phyloP scores from a whole-genome alignment of 495 filamentous ascomycete genomes.

The Aspergillus ellipticus region DNA sequence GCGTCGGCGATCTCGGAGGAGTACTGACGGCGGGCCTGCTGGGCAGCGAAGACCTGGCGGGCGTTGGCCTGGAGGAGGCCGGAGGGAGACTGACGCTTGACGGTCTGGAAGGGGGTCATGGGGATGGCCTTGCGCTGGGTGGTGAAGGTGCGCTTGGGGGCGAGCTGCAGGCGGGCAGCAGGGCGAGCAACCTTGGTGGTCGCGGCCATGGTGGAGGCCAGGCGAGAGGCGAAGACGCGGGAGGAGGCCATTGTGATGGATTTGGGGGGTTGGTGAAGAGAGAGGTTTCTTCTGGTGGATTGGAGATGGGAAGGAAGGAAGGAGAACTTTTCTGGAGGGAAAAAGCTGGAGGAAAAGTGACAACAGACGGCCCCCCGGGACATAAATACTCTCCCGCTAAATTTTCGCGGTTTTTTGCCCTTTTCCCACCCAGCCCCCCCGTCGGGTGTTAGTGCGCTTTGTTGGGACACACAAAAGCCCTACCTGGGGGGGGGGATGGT shows the following conservation, averaged over 20 bases:
- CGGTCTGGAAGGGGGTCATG: slow-evolving; percentile 48
- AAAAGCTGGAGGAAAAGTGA: slow-evolving; percentile 43
- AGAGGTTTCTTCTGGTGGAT: slow-evolving; percentile 18
- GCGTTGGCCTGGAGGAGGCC: slow-evolving; percentile 58
- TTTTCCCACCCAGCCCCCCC: slow-evolving; percentile 29
- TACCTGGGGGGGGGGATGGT: slow-evolving; percentile 11
- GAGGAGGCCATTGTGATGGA: slow-evolving; percentile 68
- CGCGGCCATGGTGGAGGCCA: slow-evolving; percentile 73
- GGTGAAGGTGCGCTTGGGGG: slow-evolving; percentile 67
- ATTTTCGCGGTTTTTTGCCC: slow-evolving; percentile 40
- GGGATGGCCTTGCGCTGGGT: slow-evolving; percentile 37
- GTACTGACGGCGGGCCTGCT: slow-evolving; percentile 64
- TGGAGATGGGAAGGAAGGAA: slow-evolving; percentile 17
- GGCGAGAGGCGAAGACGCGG: slow-evolving; percentile 65
- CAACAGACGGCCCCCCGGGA: slow-evolving; percentile 31
- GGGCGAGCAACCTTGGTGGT: slow-evolving; percentile 68
- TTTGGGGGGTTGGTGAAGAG: slow-evolving; percentile 27
- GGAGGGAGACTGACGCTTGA: slow-evolving; percentile 64
- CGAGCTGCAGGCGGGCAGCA: slow-evolving; percentile 58
- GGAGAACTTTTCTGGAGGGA: slow-evolving; percentile 33
- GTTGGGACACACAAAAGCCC: slow-evolving; percentile 29
- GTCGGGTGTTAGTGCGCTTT: slow-evolving; percentile 34
- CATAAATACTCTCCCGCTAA: slow-evolving; percentile 46
- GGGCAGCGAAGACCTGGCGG: slow-evolving; percentile 59
- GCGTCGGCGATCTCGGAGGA: slow-evolving; percentile 77